Percentiles rank a stretch among this genome's conserved stretches.
These are phyloP conservation scores for Mortierella sp. DNA, from an alignment of 371 early-diverging fungal species.

Conservation along the genomic window DNA sequence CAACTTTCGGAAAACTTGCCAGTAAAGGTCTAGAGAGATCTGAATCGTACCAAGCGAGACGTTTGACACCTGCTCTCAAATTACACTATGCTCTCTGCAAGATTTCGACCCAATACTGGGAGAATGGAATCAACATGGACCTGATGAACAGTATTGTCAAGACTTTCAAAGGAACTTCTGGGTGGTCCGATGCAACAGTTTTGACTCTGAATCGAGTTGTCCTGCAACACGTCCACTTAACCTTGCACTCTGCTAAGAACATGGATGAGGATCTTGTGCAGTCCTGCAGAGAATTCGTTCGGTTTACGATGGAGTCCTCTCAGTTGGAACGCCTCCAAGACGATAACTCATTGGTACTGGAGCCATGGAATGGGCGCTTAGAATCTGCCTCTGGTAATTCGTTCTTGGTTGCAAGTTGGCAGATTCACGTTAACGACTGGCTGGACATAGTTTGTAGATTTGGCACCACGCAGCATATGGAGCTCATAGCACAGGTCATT, in stretches of 20 bases:
- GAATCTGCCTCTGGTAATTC: conserved; percentile 37
- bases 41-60: conserved; percentile 21
- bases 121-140: conserved; percentile 16
- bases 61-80: conserved; percentile 62
- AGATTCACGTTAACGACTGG: conserved; percentile 69
- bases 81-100: conserved; percentile 63
- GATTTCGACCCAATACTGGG: conserved; percentile 62
- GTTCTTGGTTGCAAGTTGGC: conserved; percentile 66
- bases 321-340: conserved; percentile 27
- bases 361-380: conserved; percentile 63
- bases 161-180: conserved; percentile 19
- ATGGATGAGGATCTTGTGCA: conserved; percentile 15
- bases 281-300: conserved; percentile 29
- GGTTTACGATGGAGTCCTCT: conserved; percentile 35
- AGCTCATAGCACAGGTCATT: conserved; percentile 48
- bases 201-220: conserved; percentile 39
- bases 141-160: conserved; percentile 14
- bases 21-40: conserved; percentile 11
- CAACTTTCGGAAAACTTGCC: conserved; percentile 33
- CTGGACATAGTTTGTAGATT: conserved; percentile 60
- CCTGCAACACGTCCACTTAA: conserved; percentile 46
- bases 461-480: conserved; percentile 25
- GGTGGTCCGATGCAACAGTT: conserved; percentile 33
- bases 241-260: conserved; percentile 22
- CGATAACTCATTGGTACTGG: not conserved